A percentile compares a stretch with the other conserved stretches of the same genome.
phyloP scores from a whole-genome alignment of 345 rosid genomes.

The Microcos paniculata region DNA sequence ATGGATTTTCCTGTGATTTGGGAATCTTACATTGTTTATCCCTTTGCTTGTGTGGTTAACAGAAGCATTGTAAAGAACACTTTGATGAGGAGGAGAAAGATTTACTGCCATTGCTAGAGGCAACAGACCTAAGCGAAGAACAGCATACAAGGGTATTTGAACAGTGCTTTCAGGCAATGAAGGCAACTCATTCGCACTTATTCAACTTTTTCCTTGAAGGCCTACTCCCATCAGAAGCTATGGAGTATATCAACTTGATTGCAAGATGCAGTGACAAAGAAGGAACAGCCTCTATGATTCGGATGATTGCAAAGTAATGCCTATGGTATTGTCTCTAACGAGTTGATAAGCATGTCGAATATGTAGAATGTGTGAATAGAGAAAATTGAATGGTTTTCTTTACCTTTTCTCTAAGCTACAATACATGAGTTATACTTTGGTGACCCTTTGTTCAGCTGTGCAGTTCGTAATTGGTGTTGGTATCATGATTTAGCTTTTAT shows the following conservation, averaged over 20 bases:
- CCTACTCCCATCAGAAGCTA: conserved; percentile 1
- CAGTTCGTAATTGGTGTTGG: background rate
- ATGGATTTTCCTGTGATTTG: background rate
- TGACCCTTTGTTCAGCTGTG: too few species aligned
- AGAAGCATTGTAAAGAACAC: conserved; percentile 58
- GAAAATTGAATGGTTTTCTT: background rate
- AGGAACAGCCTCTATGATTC: background rate
- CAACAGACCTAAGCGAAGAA: conserved; percentile 57
- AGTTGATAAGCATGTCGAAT: background rate
- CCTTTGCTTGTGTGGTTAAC: conserved; percentile 1
- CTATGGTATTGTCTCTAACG: background rate
- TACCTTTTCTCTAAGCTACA: background rate
- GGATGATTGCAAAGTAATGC: background rate
- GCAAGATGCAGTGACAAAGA: conserved; percentile 4
- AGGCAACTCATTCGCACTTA: conserved; percentile 50
- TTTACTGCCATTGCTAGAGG: conserved; percentile 61
- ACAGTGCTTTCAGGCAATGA: conserved; percentile 55
- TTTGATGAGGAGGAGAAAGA: conserved; percentile 66
- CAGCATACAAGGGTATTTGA: conserved; percentile 40
- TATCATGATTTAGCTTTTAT: too few species aligned
- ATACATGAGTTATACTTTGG: background rate
- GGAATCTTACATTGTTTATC: background rate
- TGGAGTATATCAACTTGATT: conserved; percentile 2
- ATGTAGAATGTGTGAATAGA: background rate
- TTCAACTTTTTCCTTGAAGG: conserved; percentile 34